These are phyloP conservation scores for Alternaria consortialis DNA, from an alignment of 2,329 filamentous ascomycete genomes.

Conservation along the genomic window DNA sequence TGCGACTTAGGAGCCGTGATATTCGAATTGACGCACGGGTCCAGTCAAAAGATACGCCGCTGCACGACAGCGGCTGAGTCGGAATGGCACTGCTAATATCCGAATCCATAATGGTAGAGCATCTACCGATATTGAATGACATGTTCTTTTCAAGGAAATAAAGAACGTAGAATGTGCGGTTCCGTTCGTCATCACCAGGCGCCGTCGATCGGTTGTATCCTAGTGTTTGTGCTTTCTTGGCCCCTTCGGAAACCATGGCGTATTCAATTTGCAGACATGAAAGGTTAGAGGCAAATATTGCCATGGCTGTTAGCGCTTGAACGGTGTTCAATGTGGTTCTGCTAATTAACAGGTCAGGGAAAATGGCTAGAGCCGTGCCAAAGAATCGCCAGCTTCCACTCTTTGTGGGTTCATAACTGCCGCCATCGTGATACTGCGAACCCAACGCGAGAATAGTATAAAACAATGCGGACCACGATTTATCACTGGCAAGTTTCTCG, in stretches of 20 bases:
- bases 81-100: not conserved
- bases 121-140: conserved; percentile 42
- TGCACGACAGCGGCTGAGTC: conserved; percentile 31
- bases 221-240: conserved; percentile 46
- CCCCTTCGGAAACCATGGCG: conserved; percentile 8
- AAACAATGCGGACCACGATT: not conserved
- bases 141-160: conserved; percentile 53
- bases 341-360: not conserved
- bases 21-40: not conserved
- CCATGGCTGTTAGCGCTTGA: not conserved
- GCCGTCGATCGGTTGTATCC: conserved; percentile 41
- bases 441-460: not conserved
- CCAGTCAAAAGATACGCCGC: conserved; percentile 2
- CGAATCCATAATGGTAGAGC: conserved; percentile 44
- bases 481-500: not conserved
- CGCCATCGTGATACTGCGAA: not conserved
- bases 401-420: not conserved
- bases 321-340: not conserved
- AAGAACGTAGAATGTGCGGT: conserved; percentile 53
- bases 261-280: not conserved
- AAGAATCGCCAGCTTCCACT: not conserved
- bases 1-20: not conserved
- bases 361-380: not conserved
- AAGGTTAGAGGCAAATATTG: not conserved
- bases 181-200: conserved; percentile 18